Conservation (phyloP, 2,329 filamentous ascomycete genomes). For the Penicillium sp. region DNA sequence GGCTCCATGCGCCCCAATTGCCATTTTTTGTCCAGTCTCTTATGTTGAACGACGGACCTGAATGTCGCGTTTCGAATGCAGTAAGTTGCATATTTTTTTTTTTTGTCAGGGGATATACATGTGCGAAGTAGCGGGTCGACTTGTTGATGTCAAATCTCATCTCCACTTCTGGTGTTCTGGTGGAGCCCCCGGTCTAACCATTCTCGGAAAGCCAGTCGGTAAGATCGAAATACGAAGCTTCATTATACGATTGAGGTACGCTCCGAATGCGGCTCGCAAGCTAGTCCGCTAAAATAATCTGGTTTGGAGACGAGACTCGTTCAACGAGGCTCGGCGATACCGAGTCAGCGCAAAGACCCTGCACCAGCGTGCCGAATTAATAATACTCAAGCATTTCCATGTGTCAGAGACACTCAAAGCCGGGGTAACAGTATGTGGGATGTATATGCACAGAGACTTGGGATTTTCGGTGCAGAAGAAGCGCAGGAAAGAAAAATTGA, state of each 20-base stretch:
- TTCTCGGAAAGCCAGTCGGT: not conserved
- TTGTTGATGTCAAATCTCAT: not conserved
- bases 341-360: not conserved
- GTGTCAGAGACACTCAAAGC: not conserved
- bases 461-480: not conserved
- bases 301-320: not conserved
- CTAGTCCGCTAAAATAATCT: not conserved
- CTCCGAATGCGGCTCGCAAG: not conserved
- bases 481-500: not conserved
- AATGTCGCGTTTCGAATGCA: not conserved
- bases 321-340: not conserved
- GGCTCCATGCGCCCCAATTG: not conserved
- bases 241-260: not conserved
- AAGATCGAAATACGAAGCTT: conserved; percentile 2
- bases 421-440: not conserved
- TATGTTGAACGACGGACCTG: not conserved
- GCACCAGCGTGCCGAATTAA: not conserved
- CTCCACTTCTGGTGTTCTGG: conserved; percentile 9
- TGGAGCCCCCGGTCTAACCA: not conserved
- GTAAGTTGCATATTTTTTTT: not conserved
- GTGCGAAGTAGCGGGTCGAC: not conserved
- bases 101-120: not conserved
- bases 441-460: not conserved
- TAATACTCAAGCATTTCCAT: not conserved
- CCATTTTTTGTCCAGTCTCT: not conserved